Percentiles rank a stretch among this genome's conserved stretches.
Conservation (phyloP, 495 filamentous ascomycete species). For the Trypethelium eluteriae region DNA sequence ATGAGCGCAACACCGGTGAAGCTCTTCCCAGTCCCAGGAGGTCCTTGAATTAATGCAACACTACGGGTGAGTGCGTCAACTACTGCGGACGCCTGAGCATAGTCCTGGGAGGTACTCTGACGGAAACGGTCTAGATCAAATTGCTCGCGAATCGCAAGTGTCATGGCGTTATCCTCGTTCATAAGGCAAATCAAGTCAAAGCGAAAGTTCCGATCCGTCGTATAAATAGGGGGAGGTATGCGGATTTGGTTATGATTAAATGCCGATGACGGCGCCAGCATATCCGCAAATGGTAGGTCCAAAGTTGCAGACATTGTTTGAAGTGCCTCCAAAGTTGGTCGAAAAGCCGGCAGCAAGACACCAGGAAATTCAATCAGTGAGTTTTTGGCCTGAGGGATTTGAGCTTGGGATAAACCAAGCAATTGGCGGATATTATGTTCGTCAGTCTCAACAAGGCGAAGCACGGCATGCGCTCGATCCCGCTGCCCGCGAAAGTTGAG, state of each 20-base stretch:
- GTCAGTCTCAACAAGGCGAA: neutral
- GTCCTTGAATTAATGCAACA: constrained; percentile 67
- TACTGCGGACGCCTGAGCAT: constrained; percentile 51
- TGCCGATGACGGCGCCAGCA: constrained; percentile 42
- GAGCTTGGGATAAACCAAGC: neutral
- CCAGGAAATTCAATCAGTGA: constrained; percentile 64
- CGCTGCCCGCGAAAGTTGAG: neutral
- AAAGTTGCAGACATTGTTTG: constrained; percentile 46
- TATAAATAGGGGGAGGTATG: constrained; percentile 49
- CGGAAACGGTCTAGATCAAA: constrained; percentile 39
- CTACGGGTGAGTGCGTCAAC: constrained; percentile 47
- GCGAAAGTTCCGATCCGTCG: constrained; percentile 42
- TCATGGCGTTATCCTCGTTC: constrained; percentile 32
- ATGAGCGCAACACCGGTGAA: constrained; percentile 54
- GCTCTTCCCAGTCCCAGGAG: constrained; percentile 73
- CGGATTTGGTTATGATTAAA: constrained; percentile 16
- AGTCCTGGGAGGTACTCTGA: constrained; percentile 47
- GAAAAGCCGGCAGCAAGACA: constrained; percentile 59
- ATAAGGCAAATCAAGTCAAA: constrained; percentile 48
- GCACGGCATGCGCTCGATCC: constrained; percentile 8
- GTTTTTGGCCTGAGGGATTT: neutral
- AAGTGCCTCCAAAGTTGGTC: constrained; percentile 56
- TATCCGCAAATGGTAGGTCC: constrained; percentile 53
- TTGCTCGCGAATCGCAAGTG: constrained; percentile 33
- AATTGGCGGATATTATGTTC: neutral